Base-by-base conservation (phyloP, 148 eudicot genomes). In the Euryodendron excelsum region DNA sequence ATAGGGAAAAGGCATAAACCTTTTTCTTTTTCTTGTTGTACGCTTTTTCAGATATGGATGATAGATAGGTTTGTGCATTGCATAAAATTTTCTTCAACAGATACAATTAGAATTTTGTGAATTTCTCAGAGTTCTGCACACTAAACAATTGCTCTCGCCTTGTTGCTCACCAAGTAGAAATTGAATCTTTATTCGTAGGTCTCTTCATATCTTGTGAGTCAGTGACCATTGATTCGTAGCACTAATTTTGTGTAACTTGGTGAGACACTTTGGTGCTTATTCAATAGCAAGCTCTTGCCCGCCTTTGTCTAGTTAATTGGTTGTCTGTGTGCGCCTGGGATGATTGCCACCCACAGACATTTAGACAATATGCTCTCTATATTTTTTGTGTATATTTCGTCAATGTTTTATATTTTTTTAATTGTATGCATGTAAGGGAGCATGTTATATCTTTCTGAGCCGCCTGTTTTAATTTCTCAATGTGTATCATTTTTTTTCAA, bases 41-140 rank as follows among this genome's bases (percentile, higher is more conserved):
- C 20, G n/a, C 72, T 63, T 30, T 14, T 68, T 68, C 53, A 34
- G 69, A n/a, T n/a, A n/a, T n/a, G n/a, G n/a, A n/a, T n/a, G n/a
- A n/a, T n/a, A n/a, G n/a, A 55, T 55, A 50, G 52, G 47, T 44
- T 11, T 68, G 25, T 69, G 73, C 48, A 27, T 69, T 4, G 21
- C 34, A 44, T 44, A 69, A 45, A 68, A 45, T 3, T 27, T 30
- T 69, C 33, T 9, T 37, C 28, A 37, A 65, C 69, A 15, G 34
- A 39, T 37, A 11, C 71, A 5, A 67, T 28, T 67, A 2, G 30
- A 45, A 9, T 5, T 67, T n/a, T 0, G 18, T n/a, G 3, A 5
- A 67, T 8, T 5, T 67, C n/a, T 34, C 18, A 12, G 27, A 37
- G 48, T 39, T 11, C 5, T 39, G 48, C 23, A 39, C 30, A 23